These are phyloP conservation scores for Skeletonema costatum DNA, from an alignment of 108 stramenopile genomes.

Conservation along the genomic window DNA sequence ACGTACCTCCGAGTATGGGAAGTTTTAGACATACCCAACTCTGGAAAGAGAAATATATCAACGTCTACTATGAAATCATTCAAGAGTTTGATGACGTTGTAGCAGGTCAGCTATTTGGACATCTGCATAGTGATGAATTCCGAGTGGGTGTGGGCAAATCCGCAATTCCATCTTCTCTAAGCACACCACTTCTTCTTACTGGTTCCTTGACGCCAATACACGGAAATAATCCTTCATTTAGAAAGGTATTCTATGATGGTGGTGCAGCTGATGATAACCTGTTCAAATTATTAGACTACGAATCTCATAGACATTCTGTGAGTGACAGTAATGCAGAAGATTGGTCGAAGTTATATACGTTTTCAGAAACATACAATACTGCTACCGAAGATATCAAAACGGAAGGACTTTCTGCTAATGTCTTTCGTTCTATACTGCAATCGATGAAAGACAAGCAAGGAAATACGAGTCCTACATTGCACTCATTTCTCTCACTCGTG, in stretches of 20 bases:
- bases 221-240: constrained; percentile 68
- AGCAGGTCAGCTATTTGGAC: constrained; percentile 68
- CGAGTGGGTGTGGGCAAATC: constrained; percentile 40
- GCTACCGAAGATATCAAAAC: background rate
- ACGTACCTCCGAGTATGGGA: constrained; percentile 69
- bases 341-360: constrained; percentile 50
- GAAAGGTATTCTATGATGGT: constrained; percentile 47
- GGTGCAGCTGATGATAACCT: background rate
- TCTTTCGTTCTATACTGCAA: constrained; percentile 28
- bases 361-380: constrained; percentile 37
- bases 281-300: constrained; percentile 40
- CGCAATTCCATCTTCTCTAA: constrained; percentile 16
- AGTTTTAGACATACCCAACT: constrained; percentile 60
- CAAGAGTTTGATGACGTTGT: constrained; percentile 42
- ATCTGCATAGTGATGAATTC: constrained; percentile 79
- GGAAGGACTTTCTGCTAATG: constrained; percentile 34
- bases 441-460: constrained; percentile 30
- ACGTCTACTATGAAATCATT: constrained; percentile 31
- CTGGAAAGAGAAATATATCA: constrained; percentile 61
- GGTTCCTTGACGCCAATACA: constrained; percentile 67
- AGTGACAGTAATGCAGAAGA: background rate
- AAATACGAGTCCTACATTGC: constrained; percentile 24
- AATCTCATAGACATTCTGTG: constrained; percentile 24
- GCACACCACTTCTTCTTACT: constrained; percentile 53
- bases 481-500: constrained; percentile 19